phyloP scores from a whole-genome alignment of 148 eudicot genomes.

The Nyssa sinensis region DNA sequence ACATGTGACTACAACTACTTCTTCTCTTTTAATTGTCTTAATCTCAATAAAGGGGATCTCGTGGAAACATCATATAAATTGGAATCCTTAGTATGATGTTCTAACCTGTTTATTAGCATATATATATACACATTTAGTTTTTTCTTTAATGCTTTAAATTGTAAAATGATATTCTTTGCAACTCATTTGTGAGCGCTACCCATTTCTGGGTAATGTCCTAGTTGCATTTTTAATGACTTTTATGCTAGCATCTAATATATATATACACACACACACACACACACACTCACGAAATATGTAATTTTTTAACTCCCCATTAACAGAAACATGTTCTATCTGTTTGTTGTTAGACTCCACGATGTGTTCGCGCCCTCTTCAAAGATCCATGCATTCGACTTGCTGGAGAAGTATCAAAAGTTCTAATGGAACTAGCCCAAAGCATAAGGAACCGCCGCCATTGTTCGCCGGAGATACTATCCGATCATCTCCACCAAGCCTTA shows the following conservation, averaged over 20 bases:
- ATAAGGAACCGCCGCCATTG: constrained; percentile 68
- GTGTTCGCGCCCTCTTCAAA: constrained; percentile 70
- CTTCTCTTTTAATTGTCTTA: background rate
- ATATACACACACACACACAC: background rate
- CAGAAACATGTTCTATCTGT: background rate
- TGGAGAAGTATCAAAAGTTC: constrained; percentile 62
- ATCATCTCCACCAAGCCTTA: constrained; percentile 73
- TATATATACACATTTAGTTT: too few relatives aligned
- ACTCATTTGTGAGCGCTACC: too few relatives aligned
- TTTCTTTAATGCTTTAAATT: too few relatives aligned
- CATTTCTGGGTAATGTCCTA: too few relatives aligned
- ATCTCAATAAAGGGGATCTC: background rate
- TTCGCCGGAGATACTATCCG: constrained; percentile 75
- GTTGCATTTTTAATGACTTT: too few relatives aligned
- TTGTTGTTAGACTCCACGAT: constrained; percentile 61
- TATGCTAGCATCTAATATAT: too few relatives aligned
- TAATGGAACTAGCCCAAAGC: constrained; percentile 66
- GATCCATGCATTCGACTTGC: constrained; percentile 67
- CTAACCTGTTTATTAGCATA: too few relatives aligned
- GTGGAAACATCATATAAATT: background rate
- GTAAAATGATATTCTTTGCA: too few relatives aligned
- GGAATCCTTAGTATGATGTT: too few relatives aligned
- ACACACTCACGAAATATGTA: background rate
- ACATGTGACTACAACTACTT: too few relatives aligned
- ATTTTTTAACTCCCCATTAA: background rate